A percentile compares a stretch with the other conserved stretches of the same genome.
phyloP scores from a whole-genome alignment of 257 asterid species.

The Solanum lycopersicoides region DNA sequence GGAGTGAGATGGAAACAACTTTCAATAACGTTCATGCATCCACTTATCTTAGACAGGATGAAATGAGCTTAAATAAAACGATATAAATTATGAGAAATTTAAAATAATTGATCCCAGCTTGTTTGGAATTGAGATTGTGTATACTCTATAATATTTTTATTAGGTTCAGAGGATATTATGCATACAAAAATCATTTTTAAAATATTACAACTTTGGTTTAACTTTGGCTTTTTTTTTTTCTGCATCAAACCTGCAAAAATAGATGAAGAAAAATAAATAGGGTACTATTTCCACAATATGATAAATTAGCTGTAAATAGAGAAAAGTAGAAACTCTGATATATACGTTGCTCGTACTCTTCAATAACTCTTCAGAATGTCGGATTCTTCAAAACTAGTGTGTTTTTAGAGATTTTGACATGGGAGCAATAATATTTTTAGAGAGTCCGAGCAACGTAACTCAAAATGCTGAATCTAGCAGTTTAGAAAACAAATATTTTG shows the following conservation, averaged over 20 bases:
- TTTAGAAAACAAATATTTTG: neutral
- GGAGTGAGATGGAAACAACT: neutral
- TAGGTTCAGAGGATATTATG: neutral
- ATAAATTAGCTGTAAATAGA: neutral
- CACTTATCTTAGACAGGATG: neutral
- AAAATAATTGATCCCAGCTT: rapidly evolving
- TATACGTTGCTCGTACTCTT: neutral
- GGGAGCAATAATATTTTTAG: neutral
- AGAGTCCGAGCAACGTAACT: neutral
- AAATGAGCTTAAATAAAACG: neutral
- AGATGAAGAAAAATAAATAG: neutral
- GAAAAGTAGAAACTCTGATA: neutral
- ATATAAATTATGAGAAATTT: neutral
- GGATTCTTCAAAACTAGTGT: neutral
- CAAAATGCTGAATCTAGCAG: neutral
- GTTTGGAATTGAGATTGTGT: rapidly evolving
- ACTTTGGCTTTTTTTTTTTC: neutral
- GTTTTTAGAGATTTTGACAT: neutral
- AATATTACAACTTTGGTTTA: neutral
- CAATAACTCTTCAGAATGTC: neutral
- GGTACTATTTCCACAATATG: neutral
- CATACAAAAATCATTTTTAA: neutral
- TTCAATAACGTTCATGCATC: neutral
- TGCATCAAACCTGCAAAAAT: neutral
- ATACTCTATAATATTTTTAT: neutral